These are phyloP conservation scores for Fusarium nematophilum DNA, from an alignment of 2,329 filamentous ascomycete species.

Conservation along the genomic window DNA sequence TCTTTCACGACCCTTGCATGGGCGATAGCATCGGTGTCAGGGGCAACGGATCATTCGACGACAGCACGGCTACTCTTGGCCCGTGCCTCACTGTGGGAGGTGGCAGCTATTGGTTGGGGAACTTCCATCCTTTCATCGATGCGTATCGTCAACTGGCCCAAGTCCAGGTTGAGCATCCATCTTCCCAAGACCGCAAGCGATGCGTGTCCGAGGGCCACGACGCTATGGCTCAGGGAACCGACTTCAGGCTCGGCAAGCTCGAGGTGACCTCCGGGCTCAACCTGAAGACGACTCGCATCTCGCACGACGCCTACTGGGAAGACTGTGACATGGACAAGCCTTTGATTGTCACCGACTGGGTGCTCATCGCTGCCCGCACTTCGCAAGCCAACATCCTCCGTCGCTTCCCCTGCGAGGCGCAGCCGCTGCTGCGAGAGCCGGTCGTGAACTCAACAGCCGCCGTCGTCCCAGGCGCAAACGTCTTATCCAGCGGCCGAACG, in stretches of 20 bases:
- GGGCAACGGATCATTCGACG: constrained; percentile 44
- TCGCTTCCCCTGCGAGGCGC: constrained; percentile 52
- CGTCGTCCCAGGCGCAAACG: constrained; percentile 50
- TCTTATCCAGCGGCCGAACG: constrained; percentile 56
- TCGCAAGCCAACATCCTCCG: constrained; percentile 55
- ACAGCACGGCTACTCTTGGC: constrained; percentile 56
- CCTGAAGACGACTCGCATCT: constrained; percentile 56
- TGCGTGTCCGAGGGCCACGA: constrained; percentile 54
- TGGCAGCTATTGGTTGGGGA: constrained; percentile 55
- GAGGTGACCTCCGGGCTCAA: constrained; percentile 56
- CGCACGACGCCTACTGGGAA: constrained; percentile 59
- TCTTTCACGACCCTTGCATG: constrained; percentile 57
- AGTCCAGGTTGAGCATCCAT: constrained; percentile 55
- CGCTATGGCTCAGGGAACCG: constrained; percentile 42
- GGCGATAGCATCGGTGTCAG: constrained; percentile 57
- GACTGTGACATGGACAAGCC: constrained; percentile 54
- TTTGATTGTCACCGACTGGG: constrained; percentile 58
- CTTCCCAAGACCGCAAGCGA: constrained; percentile 51
- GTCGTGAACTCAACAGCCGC: constrained; percentile 47
- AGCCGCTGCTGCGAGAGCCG: constrained; percentile 46
- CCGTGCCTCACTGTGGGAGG: constrained; percentile 54
- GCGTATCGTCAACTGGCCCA: constrained; percentile 43
- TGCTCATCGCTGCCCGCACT: constrained; percentile 51
- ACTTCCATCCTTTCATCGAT: constrained; percentile 58
- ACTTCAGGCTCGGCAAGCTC: constrained; percentile 51